A percentile compares a stretch with the other conserved stretches of the same genome.
Conservation (phyloP, 2,329 filamentous ascomycete species). For the Microdochium nivale region DNA sequence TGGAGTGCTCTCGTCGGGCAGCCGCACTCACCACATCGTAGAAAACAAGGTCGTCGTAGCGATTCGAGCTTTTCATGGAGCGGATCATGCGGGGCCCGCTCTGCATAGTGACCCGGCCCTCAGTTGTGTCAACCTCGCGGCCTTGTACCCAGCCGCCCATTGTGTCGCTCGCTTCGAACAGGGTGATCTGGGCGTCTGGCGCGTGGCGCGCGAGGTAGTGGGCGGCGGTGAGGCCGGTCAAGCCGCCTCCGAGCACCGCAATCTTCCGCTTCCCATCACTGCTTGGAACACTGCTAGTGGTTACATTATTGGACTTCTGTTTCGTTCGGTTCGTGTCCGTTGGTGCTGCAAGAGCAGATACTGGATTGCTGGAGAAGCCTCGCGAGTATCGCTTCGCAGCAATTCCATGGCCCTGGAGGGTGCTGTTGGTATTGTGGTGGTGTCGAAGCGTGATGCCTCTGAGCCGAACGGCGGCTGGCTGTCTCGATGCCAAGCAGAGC, state of each 20-base stretch:
- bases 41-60: slow-evolving; percentile 56
- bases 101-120: slow-evolving; percentile 66
- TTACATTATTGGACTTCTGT: neutral
- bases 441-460: too few species aligned
- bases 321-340: neutral
- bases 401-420: neutral
- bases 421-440: neutral
- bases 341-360: neutral
- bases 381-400: slow-evolving; percentile 1
- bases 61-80: slow-evolving; percentile 26
- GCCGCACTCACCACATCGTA: slow-evolving; percentile 55
- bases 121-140: slow-evolving; percentile 21
- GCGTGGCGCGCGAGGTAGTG: slow-evolving; percentile 66
- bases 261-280: slow-evolving; percentile 25
- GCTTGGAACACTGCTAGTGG: neutral
- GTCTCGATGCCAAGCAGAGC: neutral
- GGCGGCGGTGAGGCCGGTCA: slow-evolving; percentile 72
- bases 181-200: slow-evolving; percentile 59
- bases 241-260: slow-evolving; percentile 70
- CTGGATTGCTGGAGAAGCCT: neutral
- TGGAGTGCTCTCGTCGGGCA: slow-evolving; percentile 14
- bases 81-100: slow-evolving; percentile 73
- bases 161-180: slow-evolving; percentile 65
- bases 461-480: neutral
- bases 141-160: slow-evolving; percentile 69